Evolutionary conservation across 768 basidiomycete species (phyloP).

Genomic region (Termitomyces sp.): DNA sequence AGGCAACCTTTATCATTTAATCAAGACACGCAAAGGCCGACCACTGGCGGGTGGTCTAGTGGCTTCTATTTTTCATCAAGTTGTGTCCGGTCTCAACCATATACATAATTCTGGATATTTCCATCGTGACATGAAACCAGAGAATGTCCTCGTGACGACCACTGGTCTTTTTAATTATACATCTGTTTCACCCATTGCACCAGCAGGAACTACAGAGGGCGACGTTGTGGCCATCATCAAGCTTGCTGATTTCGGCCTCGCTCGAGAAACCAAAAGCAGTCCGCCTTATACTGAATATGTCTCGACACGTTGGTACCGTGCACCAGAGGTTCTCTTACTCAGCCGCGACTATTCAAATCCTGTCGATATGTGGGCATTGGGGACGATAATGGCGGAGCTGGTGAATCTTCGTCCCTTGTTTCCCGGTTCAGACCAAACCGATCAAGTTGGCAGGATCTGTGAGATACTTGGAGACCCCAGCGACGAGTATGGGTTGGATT

Average conservation of each 20-base stretch:
- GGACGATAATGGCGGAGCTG: constrained; percentile 96
- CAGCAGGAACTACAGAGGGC: constrained; percentile 61
- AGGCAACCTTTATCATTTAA: constrained; percentile 98
- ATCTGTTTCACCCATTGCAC: constrained; percentile 64
- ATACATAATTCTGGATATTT: constrained; percentile 93
- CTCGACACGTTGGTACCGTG: constrained; percentile 99
- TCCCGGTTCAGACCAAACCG: constrained; percentile 87
- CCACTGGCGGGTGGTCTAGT: constrained; percentile 96
- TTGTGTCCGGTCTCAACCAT: constrained; percentile 85
- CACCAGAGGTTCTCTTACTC: constrained; percentile 90
- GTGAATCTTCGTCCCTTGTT: constrained; percentile 94
- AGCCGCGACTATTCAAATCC: constrained; percentile 93
- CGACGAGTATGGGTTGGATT: constrained; percentile 75
- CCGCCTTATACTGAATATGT: constrained; percentile 99
- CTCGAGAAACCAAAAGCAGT: constrained; percentile 77
- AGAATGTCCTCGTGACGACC: constrained; percentile 97
- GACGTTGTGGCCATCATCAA: constrained; percentile 98
- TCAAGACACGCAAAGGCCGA: constrained; percentile 92
- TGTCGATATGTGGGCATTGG: constrained; percentile 99
- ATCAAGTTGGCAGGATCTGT: constrained; percentile 88
- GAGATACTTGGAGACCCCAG: constrained; percentile 92
- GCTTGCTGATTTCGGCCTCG: constrained; percentile 96
- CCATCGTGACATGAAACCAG: constrained; percentile 99
- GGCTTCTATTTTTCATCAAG: constrained; percentile 91
- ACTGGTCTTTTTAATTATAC: constrained; percentile 92